Conservation (phyloP, 2,329 filamentous ascomycete species). For the Colletotrichum sp. region DNA sequence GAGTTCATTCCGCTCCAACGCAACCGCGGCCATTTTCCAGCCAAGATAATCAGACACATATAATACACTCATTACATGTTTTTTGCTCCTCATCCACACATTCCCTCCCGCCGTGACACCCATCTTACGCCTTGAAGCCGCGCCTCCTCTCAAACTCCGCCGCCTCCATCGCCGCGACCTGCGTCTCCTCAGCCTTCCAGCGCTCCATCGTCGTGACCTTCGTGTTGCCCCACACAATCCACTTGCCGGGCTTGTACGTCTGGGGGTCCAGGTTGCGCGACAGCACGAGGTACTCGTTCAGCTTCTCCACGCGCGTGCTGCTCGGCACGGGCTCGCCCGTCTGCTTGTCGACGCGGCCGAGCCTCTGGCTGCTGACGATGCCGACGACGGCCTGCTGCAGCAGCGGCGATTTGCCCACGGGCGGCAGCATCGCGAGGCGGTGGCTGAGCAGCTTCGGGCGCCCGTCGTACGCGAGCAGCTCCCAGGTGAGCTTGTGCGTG, state of each 20-base stretch:
- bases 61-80: slow-evolving; percentile 25
- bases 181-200: slow-evolving; percentile 39
- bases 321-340: slow-evolving; percentile 41
- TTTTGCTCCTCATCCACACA: slow-evolving; percentile 20
- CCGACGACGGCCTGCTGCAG: slow-evolving; percentile 67
- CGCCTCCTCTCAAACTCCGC: neutral
- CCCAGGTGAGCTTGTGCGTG: slow-evolving; percentile 54
- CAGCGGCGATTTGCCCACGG: slow-evolving; percentile 39
- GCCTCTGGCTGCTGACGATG: slow-evolving; percentile 61
- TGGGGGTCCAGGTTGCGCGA: slow-evolving; percentile 50
- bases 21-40: slow-evolving; percentile 6
- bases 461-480: slow-evolving; percentile 56
- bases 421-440: slow-evolving; percentile 51
- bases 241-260: slow-evolving; percentile 55
- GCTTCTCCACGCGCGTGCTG: slow-evolving; percentile 54
- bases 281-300: slow-evolving; percentile 70
- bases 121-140: neutral
- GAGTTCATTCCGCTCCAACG: neutral
- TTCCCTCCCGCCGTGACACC: neutral
- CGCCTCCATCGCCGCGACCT: slow-evolving; percentile 34
- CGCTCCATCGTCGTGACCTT: slow-evolving; percentile 55
- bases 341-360: slow-evolving; percentile 44
- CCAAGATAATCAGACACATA: slow-evolving; percentile 14
- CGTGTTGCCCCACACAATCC: slow-evolving; percentile 71
- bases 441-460: slow-evolving; percentile 61